A percentile compares a stretch with the other conserved stretches of the same genome.
Evolutionary conservation across 129 eudicot species (phyloP).

Genomic region (Escallonia herrerae): DNA sequence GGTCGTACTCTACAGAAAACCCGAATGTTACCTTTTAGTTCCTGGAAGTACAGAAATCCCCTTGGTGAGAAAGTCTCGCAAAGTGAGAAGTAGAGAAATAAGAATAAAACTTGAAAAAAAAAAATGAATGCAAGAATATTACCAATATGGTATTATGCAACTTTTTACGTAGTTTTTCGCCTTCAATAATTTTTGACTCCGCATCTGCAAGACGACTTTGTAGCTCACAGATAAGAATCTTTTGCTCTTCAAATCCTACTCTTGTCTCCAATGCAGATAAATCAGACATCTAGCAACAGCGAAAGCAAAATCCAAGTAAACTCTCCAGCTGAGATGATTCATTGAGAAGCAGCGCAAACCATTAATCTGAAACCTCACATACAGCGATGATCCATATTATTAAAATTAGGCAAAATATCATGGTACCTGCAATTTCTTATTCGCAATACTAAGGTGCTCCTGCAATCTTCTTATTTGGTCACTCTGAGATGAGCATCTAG

Average conservation of each 20-base stretch:
- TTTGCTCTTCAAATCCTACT: constrained; percentile 67
- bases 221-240: constrained; percentile 42
- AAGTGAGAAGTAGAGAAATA: not conserved
- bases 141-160: constrained; percentile 93
- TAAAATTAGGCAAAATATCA: not conserved
- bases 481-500: constrained; percentile 55
- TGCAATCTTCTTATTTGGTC: constrained; percentile 57
- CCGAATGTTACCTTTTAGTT: constrained; percentile 89
- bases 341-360: not conserved
- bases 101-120: not conserved
- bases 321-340: not conserved
- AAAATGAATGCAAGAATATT: constrained; percentile 3
- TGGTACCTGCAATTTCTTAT: constrained; percentile 62
- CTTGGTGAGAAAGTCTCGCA: not conserved
- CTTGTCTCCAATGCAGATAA: constrained; percentile 58
- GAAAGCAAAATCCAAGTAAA: constrained; percentile 4
- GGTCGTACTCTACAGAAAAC: constrained; percentile 98
- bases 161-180: constrained; percentile 81
- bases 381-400: too few species aligned
- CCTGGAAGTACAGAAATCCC: constrained; percentile 35
- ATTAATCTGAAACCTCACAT: not conserved
- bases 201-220: constrained; percentile 69
- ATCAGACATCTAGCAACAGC: constrained; percentile 55
- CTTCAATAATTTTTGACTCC: constrained; percentile 73
- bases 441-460: constrained; percentile 60